Percentiles rank a stretch among this genome's conserved stretches.
Conservation (phyloP, 1,284 basidiomycete species). For the Ceratobasidium sp. region DNA sequence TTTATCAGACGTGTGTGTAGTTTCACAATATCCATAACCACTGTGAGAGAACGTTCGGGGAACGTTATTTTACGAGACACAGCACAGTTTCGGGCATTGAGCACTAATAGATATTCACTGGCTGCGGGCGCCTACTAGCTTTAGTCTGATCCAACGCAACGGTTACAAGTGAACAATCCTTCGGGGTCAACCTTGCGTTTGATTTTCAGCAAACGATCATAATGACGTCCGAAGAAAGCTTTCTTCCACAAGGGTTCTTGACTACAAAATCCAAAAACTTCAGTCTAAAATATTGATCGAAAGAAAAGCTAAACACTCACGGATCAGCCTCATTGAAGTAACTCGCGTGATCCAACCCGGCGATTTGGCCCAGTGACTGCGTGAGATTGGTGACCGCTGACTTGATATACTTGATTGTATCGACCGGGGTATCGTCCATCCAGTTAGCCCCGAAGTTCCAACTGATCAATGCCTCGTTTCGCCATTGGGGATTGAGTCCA, state of each 20-base stretch:
- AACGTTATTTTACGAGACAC: too few relatives aligned
- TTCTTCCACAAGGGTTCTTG: constrained; percentile 17
- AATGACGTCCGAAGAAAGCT: constrained; percentile 25
- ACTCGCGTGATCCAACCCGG: constrained; percentile 54
- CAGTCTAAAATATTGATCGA: constrained; percentile 14
- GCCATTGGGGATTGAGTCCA: constrained; percentile 63
- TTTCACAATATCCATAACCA: too few relatives aligned
- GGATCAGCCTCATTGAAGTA: constrained; percentile 63
- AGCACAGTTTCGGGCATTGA: too few relatives aligned
- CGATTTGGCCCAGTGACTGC: constrained; percentile 50
- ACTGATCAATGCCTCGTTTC: constrained; percentile 52
- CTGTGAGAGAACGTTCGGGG: too few relatives aligned
- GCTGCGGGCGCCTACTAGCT: neutral
- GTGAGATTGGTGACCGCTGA: constrained; percentile 54
- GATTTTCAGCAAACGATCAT: constrained; percentile 20
- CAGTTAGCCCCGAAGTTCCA: constrained; percentile 53
- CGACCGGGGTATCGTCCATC: constrained; percentile 55
- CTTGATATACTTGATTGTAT: constrained; percentile 54
- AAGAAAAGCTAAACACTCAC: constrained; percentile 49
- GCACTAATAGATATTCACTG: too few relatives aligned
- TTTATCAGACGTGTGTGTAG: too few relatives aligned
- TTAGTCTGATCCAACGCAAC: constrained; percentile 24
- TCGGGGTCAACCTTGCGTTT: constrained; percentile 17
- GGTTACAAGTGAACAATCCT: constrained; percentile 30
- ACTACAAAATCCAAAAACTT: constrained; percentile 49